These are phyloP conservation scores for Grigorovia transvaalensis DNA, from an alignment of 805 yeast genomes.

Conservation along the genomic window DNA sequence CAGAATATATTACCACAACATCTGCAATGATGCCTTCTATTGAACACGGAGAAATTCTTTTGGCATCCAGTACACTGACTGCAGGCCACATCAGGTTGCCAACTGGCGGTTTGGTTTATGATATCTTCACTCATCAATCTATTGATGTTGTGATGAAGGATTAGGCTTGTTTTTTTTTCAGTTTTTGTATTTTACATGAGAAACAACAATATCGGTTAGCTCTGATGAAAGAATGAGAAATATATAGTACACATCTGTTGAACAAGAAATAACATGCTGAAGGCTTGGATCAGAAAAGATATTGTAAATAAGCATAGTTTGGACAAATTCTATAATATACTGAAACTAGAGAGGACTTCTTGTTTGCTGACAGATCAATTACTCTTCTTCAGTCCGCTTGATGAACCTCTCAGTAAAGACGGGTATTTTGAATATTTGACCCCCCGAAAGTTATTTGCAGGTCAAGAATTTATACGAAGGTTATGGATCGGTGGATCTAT, in stretches of 20 bases:
- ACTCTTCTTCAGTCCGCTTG: constrained; percentile 53
- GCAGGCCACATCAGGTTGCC: constrained; percentile 25
- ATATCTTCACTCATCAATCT: background rate
- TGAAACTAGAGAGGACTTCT: background rate
- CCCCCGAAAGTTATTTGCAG: constrained; percentile 31
- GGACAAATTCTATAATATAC: background rate
- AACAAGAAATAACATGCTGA: background rate
- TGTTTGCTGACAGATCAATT: constrained; percentile 37
- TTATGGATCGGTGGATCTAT: constrained; percentile 76
- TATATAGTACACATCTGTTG: too few relatives aligned
- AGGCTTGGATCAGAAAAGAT: background rate
- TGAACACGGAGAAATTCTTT: constrained; percentile 37
- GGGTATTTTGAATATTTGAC: constrained; percentile 78
- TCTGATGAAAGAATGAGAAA: too few relatives aligned
- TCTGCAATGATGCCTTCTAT: constrained; percentile 60
- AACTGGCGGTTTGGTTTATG: constrained; percentile 16
- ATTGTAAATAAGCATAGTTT: background rate
- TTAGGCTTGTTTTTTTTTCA: background rate
- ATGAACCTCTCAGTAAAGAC: constrained; percentile 44
- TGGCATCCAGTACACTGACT: constrained; percentile 39
- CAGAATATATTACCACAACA: constrained; percentile 61
- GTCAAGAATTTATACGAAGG: constrained; percentile 33
- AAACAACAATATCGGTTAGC: too few relatives aligned
- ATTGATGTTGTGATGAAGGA: background rate
- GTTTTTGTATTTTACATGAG: background rate